These are phyloP conservation scores for Sordariomycetes sp. DNA, from an alignment of 2,329 filamentous ascomycete genomes.

Conservation along the genomic window DNA sequence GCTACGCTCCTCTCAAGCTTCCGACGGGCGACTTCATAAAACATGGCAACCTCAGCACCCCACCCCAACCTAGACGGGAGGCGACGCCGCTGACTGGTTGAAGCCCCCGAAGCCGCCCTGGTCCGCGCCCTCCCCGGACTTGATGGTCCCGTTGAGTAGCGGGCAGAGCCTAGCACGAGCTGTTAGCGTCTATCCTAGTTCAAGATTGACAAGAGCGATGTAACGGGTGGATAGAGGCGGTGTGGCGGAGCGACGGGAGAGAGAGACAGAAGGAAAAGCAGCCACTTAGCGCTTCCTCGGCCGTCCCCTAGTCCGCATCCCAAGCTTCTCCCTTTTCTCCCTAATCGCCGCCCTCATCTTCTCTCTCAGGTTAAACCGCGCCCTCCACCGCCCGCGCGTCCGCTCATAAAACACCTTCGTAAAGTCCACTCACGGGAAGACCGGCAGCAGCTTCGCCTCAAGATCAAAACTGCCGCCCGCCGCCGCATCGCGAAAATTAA, in stretches of 20 bases:
- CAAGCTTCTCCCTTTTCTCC: background rate
- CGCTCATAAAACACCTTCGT: background rate
- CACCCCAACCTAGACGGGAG: background rate
- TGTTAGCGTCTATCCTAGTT: constrained; percentile 2
- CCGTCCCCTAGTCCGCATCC: background rate
- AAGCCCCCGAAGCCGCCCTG: constrained; percentile 40
- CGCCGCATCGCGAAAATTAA: background rate
- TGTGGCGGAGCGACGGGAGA: background rate
- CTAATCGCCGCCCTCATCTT: background rate
- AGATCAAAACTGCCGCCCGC: background rate
- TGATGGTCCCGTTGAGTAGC: constrained; percentile 72
- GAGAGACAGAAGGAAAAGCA: background rate
- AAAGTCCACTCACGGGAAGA: background rate
- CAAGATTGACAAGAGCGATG: constrained; percentile 2
- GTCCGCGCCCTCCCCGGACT: constrained; percentile 40
- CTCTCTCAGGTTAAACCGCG: background rate
- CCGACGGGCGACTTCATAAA: background rate
- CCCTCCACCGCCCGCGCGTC: background rate
- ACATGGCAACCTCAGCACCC: background rate
- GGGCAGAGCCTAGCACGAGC: constrained; percentile 50
- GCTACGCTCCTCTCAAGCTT: background rate
- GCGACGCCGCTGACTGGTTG: constrained; percentile 6
- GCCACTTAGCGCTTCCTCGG: background rate
- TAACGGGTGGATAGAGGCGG: background rate
- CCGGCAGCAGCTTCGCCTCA: background rate